phyloP scores from a whole-genome alignment of 257 asterid genomes.

The Przewalskia tangutica region DNA sequence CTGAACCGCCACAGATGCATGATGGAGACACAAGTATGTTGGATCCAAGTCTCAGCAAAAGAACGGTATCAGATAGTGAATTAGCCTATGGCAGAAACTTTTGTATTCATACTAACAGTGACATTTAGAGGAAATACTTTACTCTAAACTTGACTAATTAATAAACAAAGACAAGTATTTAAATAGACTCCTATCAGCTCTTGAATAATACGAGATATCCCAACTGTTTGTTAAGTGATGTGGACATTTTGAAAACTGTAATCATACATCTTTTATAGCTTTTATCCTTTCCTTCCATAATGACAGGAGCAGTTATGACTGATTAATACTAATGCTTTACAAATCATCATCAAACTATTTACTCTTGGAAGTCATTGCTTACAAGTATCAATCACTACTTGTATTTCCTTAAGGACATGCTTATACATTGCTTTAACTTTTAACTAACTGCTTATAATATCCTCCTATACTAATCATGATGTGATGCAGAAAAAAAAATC shows the following conservation, averaged over 20 bases:
- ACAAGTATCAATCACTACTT: background rate
- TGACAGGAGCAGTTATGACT: background rate
- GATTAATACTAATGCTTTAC: background rate
- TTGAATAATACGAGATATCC: background rate
- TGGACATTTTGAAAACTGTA: background rate
- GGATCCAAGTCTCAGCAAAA: background rate
- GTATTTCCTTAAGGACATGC: background rate
- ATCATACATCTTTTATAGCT: background rate
- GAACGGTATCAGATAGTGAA: background rate
- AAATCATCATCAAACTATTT: background rate
- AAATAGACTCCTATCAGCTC: background rate
- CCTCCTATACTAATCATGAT: background rate
- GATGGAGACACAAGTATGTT: background rate
- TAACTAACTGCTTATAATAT: background rate
- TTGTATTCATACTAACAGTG: background rate
- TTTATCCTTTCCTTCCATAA: background rate
- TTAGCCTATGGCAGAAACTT: background rate
- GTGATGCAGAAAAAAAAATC: background rate
- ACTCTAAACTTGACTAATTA: background rate
- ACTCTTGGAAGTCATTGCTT: background rate
- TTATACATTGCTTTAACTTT: background rate
- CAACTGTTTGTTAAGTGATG: background rate
- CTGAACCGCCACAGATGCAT: background rate
- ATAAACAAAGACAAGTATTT: background rate
- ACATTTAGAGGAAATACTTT: background rate